Evolutionary conservation across 2,329 filamentous ascomycete genomes (phyloP).

Genomic region (Onygena corvina): DNA sequence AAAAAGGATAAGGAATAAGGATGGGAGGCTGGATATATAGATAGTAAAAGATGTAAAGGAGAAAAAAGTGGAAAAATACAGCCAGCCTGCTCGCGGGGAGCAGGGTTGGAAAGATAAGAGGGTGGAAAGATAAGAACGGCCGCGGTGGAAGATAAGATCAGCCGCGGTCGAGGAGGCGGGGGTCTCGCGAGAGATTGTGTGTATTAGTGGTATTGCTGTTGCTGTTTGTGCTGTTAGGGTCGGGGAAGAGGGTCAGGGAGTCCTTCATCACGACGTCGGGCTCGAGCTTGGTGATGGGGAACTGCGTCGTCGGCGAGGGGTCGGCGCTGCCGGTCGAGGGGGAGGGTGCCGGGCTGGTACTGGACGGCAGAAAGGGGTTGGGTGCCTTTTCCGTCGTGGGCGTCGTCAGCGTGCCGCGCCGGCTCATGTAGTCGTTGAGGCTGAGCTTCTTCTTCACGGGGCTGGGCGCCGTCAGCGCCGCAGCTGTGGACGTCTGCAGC

Average conservation of each 20-base stretch:
- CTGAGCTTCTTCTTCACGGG: slow-evolving; percentile 42
- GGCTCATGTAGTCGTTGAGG: slow-evolving; percentile 39
- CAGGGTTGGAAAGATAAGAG: too few relatives aligned
- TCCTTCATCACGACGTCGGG: not conserved
- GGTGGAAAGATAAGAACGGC: too few relatives aligned
- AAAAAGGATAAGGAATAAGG: not conserved
- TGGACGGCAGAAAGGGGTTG: slow-evolving; percentile 20
- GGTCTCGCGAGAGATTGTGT: not conserved
- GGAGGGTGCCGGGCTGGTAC: slow-evolving; percentile 15
- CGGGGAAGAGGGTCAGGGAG: not conserved
- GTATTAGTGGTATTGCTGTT: not conserved
- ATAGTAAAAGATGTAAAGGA: too few relatives aligned
- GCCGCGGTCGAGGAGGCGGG: not conserved
- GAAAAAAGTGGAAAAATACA: too few relatives aligned
- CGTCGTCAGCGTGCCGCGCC: slow-evolving; percentile 30
- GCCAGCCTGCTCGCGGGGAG: too few relatives aligned
- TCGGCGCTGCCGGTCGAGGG: slow-evolving; percentile 13
- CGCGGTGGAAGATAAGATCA: too few relatives aligned
- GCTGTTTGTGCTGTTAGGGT: not conserved
- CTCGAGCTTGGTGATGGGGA: slow-evolving; percentile 1
- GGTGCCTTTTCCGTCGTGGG: slow-evolving; percentile 33
- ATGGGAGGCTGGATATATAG: too few relatives aligned
- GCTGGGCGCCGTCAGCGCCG: slow-evolving; percentile 27
- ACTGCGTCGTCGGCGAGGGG: slow-evolving; percentile 1
- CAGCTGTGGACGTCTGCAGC: not conserved